A percentile compares a stretch with the other conserved stretches of the same genome.
Evolutionary conservation across 140 eudicot species (phyloP).

Genomic region (Senecio squalidus): DNA sequence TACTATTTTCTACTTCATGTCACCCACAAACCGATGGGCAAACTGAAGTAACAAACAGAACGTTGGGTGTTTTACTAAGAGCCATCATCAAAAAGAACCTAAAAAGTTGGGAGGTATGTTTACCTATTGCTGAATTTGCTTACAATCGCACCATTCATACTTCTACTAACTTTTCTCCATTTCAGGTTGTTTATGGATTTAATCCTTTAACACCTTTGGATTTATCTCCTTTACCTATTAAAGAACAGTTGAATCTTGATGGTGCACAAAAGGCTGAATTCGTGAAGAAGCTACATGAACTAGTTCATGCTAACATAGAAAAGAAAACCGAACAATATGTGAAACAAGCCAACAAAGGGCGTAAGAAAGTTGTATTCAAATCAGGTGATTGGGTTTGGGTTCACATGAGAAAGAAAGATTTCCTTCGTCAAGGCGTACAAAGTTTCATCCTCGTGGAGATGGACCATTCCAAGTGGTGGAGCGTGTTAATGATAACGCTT

Average conservation of each 20-base stretch:
- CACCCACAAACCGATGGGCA: too few relatives aligned
- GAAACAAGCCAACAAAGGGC: constrained; percentile 14
- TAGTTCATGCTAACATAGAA: background rate
- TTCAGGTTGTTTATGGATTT: constrained; percentile 22
- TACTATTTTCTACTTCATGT: background rate
- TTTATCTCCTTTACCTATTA: background rate
- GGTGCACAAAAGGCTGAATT: constrained; percentile 2
- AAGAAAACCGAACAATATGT: constrained; percentile 4
- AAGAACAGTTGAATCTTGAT: background rate
- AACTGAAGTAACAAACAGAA: constrained; percentile 4
- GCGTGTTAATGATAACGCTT: background rate
- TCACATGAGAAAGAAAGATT: constrained; percentile 17
- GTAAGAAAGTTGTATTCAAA: background rate
- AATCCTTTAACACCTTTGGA: constrained; percentile 16
- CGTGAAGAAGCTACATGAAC: background rate
- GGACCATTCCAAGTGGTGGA: constrained; percentile 17
- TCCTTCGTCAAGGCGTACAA: background rate
- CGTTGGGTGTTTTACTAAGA: background rate
- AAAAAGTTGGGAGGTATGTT: constrained; percentile 5
- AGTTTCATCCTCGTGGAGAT: constrained; percentile 11
- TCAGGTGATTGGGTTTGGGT: too few relatives aligned
- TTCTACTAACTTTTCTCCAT: constrained; percentile 9
- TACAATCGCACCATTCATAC: background rate
- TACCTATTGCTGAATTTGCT: constrained; percentile 9
- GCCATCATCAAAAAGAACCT: background rate